Evolutionary conservation across 1,284 basidiomycete genomes (phyloP).

Genomic region (Irpex sp.): DNA sequence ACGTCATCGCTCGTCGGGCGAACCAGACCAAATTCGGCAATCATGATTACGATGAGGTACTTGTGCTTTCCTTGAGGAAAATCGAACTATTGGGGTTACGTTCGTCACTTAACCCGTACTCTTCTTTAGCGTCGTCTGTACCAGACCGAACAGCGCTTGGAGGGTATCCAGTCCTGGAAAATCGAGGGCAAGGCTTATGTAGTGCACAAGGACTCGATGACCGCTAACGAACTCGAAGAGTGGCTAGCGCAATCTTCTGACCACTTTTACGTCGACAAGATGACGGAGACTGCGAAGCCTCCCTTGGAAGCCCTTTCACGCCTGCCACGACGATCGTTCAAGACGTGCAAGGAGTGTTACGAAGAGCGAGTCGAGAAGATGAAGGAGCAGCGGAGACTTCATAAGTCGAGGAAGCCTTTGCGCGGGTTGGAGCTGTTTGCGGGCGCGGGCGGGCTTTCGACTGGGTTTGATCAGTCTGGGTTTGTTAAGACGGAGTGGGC

Average conservation of each 20-base stretch:
- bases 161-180: slow-evolving; percentile 26
- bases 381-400: slow-evolving; percentile 24
- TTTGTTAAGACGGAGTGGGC: slow-evolving; percentile 62
- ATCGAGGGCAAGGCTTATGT: slow-evolving; percentile 38
- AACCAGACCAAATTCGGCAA: slow-evolving; percentile 11
- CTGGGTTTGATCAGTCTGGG: slow-evolving; percentile 52
- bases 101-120: neutral
- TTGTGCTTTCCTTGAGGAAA: neutral
- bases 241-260: slow-evolving; percentile 45
- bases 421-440: slow-evolving; percentile 59
- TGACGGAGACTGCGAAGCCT: neutral
- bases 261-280: slow-evolving; percentile 48
- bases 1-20: slow-evolving; percentile 21
- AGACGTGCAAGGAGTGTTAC: slow-evolving; percentile 34
- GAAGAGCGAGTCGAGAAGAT: slow-evolving; percentile 25
- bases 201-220: slow-evolving; percentile 16
- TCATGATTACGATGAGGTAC: slow-evolving; percentile 26
- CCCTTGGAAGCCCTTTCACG: slow-evolving; percentile 23
- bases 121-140: slow-evolving; percentile 40
- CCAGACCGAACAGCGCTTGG: slow-evolving; percentile 22
- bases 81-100: neutral
- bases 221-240: slow-evolving; percentile 29
- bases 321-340: slow-evolving; percentile 27
- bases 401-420: slow-evolving; percentile 35
- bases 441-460: slow-evolving; percentile 66